A percentile compares a stretch with the other conserved stretches of the same genome.
Conservation (phyloP, 1,284 basidiomycete species). For the Puccinia polysora region DNA sequence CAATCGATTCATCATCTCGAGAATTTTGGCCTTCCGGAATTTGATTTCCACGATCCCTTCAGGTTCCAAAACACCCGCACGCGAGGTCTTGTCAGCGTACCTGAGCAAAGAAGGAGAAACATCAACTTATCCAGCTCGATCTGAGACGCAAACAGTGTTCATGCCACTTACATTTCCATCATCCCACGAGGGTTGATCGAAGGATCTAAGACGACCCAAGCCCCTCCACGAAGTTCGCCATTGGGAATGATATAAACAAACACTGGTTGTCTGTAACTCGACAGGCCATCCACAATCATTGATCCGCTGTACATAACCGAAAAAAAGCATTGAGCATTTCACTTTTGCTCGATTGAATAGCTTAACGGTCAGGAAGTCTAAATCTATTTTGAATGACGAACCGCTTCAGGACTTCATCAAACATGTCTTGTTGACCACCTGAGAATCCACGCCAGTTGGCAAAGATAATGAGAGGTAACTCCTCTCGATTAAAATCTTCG, state of each 20-base stretch:
- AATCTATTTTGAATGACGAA: conserved; percentile 23
- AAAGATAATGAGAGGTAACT: conserved; percentile 93
- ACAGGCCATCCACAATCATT: conserved; percentile 90
- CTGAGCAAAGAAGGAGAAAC: conserved; percentile 33
- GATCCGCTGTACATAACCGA: conserved; percentile 51
- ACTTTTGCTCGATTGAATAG: background rate
- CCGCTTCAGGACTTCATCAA: conserved; percentile 53
- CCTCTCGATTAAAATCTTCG: conserved; percentile 96
- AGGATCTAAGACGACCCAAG: conserved; percentile 98
- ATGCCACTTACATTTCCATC: conserved; percentile 84
- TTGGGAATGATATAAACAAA: conserved; percentile 99
- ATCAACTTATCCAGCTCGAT: conserved; percentile 4
- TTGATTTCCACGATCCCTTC: conserved; percentile 91
- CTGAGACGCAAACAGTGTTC: background rate
- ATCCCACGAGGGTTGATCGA: conserved; percentile 87
- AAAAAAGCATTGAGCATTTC: conserved; percentile 1
- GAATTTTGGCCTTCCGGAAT: conserved; percentile 73
- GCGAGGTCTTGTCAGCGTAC: conserved; percentile 80
- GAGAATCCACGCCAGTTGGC: conserved; percentile 99
- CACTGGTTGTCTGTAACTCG: conserved; percentile 94
- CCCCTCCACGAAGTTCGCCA: conserved; percentile 96
- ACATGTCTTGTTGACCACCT: conserved; percentile 97
- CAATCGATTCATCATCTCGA: conserved; percentile 86
- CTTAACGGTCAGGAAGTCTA: background rate
- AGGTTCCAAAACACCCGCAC: conserved; percentile 94